Evolutionary conservation across 2,329 filamentous ascomycete species (phyloP), one percentile per base, ranked within the genome.

Genomic region (Didymella arachidicola): DNA sequence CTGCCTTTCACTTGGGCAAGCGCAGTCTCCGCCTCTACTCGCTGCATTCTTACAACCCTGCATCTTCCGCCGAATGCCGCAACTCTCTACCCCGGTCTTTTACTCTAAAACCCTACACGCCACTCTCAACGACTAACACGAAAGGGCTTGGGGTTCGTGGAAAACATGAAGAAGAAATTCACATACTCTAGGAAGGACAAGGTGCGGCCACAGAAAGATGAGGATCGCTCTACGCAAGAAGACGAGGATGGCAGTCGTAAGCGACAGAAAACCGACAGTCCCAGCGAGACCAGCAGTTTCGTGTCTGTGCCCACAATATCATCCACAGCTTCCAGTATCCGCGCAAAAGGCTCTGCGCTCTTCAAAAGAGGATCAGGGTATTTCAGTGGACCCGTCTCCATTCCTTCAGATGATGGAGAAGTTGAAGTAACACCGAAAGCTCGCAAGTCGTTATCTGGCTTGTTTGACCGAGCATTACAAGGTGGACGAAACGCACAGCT

Each of bases 171-270:
- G 43, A 41, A 29, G n/a, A 68, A 61, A 38, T 56, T 61, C 51
- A 69, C 67, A 7, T 69, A 69, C 51, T 69, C 67, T 12, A 60
- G 38, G 22, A 60, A 61, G n/a, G 59, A 59, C 8, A 69, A 65
- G 59, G 39, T 49, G 12, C 61, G 47, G 25, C 39, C 52, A 25
- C 43, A 49, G 7, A 53, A 57, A 32, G 55, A 61, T 19, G 49
- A 56, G 19, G 53, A 63, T 27, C 41, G 41, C 7, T 39, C 55
- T 16, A 50, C 55, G 19, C 59, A 55, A 34, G 46, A 61, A 18
- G 45, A 58, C 26, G 57, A 61, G 18, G 50, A 57, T 36, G 48
- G 53, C 49, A 58, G 54, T 39, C 54, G 57, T 30, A 68, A 70
- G 59, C 66, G 64, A 52, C 26, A 30, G 18, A 70, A 59, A 49